Base-by-base conservation (phyloP, 2,329 filamentous ascomycete genomes). In the Ophiostoma perfectum region DNA sequence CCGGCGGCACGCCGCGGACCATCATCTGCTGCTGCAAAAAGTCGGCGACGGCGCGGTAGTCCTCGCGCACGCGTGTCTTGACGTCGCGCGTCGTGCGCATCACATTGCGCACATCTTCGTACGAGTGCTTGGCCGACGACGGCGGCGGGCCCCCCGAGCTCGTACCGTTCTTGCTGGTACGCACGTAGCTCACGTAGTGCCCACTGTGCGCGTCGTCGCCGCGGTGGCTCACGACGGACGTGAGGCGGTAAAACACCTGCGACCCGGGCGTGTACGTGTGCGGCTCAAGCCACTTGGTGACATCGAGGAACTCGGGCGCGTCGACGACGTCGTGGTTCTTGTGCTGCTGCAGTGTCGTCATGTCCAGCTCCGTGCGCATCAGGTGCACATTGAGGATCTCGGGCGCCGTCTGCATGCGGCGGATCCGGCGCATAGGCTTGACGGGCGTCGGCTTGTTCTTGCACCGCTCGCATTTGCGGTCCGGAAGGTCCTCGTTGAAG, bases 161-260 rank as follows among this genome's bases (percentile, higher is more conserved):
- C 27, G 27, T 27, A 27, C 27, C 27, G 2, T 27, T 27, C 12
- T 42, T 41, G 39, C 38, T 44, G 63, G 44, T 36, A 39, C 70
- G 70, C 38, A 71, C 71, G 49, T 69, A 65, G 39, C 66, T 42
- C 8, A 70, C 68, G 18, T 70, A 73, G 66, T 72, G 70, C n/a
- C 72, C 72, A 3, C 14, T 4, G 16, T 36, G 39, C 5, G 49
- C 3, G 4, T 5, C 11, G n/a, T 9, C 7, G 49, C 70, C 70
- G 4, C 0, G 9, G 49, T 72, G 71, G 64, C 69, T 68, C 52
- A 73, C 55, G 11, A 73, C 69, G 7, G 72, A 52, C 4, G 49
- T 41, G 38, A 73, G 69, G 2, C 70, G 70, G 68, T 73, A 73
- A 1, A 71, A 3, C 3, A 73, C 60, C 4, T 58, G 64, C 49